Percentiles rank a stretch among this genome's conserved stretches.
These are phyloP conservation scores for Tephrocybe sp. DNA, from an alignment of 768 basidiomycete genomes.

Conservation along the genomic window DNA sequence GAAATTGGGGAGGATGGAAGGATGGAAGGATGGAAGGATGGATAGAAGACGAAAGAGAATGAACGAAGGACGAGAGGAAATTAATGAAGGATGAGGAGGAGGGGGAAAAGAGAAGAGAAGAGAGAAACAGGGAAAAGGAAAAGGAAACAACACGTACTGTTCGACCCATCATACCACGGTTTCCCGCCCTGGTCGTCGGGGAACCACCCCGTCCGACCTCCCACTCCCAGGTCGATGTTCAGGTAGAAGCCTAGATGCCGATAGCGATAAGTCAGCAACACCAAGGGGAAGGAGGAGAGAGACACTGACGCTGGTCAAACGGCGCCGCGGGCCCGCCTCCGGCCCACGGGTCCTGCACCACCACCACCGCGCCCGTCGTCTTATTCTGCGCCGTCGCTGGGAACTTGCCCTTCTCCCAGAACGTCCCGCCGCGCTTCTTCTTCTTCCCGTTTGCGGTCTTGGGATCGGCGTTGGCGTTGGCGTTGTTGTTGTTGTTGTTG, in stretches of 20 bases:
- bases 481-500: too few relatives aligned
- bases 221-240: slow-evolving; percentile 71
- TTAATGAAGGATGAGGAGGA: neutral
- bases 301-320: slow-evolving; percentile 69
- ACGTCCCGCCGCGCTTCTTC: slow-evolving; percentile 42
- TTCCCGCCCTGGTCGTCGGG: slow-evolving; percentile 75
- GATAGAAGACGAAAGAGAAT: neutral
- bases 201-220: slow-evolving; percentile 89
- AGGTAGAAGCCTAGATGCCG: slow-evolving; percentile 66
- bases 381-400: slow-evolving; percentile 63
- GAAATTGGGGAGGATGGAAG: neutral
- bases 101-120: neutral
- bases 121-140: slow-evolving; percentile 1
- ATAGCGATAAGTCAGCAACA: neutral
- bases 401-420: slow-evolving; percentile 68
- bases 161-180: slow-evolving; percentile 71
- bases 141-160: slow-evolving; percentile 34
- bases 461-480: too few relatives aligned
- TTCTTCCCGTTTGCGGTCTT: neutral
- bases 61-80: neutral
- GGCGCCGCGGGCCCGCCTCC: slow-evolving; percentile 62
- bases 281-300: slow-evolving; percentile 36
- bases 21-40: neutral
- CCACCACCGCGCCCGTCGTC: slow-evolving; percentile 48
- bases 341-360: slow-evolving; percentile 68